phyloP scores from a whole-genome alignment of 441 rosid species.

The Corymbia calophylla region DNA sequence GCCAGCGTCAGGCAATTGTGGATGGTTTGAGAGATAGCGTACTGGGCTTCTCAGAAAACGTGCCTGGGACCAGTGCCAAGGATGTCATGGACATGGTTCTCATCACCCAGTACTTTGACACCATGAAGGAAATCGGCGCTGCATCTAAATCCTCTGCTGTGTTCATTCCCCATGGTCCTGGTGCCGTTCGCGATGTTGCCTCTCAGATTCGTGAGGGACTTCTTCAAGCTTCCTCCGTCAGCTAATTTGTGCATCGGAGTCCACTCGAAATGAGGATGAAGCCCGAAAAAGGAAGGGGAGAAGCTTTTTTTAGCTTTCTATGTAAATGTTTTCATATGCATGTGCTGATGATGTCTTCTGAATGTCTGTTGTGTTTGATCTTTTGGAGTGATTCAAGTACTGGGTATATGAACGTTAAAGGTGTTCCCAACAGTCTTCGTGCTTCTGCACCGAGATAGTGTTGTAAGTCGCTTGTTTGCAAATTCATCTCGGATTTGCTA shows the following conservation, averaged over 20 bases:
- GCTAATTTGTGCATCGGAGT: neutral
- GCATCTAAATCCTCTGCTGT: constrained; percentile 51
- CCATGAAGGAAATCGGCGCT: constrained; percentile 53
- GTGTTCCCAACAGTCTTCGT: neutral
- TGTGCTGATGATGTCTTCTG: neutral
- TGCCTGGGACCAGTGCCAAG: constrained; percentile 46
- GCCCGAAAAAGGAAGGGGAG: neutral
- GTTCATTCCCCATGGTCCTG: constrained; percentile 69
- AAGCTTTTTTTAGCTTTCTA: neutral
- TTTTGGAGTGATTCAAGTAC: neutral
- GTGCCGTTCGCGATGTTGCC: constrained; percentile 55
- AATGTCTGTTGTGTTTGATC: neutral
- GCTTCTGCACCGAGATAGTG: neutral
- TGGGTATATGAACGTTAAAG: neutral
- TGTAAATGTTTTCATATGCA: neutral
- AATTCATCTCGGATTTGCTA: neutral
- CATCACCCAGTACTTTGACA: constrained; percentile 48
- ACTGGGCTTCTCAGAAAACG: constrained; percentile 42
- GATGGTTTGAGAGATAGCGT: constrained; percentile 40
- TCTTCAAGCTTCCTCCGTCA: constrained; percentile 32
- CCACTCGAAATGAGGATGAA: neutral
- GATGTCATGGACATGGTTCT: constrained; percentile 65
- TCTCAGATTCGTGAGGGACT: constrained; percentile 54
- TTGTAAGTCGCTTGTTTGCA: neutral
- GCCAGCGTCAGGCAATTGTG: constrained; percentile 27